Evolutionary conservation across 2,329 filamentous ascomycete genomes (phyloP), one percentile per base, ranked within the genome.

Genomic region (Chaetomiaceae sp.): DNA sequence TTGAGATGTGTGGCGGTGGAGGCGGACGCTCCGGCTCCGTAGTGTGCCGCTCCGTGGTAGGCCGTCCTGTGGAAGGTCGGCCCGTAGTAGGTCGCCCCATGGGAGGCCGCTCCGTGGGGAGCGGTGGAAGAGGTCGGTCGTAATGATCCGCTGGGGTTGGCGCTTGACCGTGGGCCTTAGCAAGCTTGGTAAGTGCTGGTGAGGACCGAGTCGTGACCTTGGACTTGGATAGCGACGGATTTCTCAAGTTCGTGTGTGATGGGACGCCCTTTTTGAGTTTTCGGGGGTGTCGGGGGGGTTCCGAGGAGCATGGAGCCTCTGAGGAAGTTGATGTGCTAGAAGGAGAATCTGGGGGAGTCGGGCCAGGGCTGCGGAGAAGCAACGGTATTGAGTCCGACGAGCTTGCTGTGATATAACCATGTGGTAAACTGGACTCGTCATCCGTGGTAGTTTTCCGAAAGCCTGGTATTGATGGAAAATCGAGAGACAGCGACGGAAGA

Each of bases 1-100:
- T 71, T 2, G 76, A 79, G 29, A 72, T 62, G 34, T 65, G 64
- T 11, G 60, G 59, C 18, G 54, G 58, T 14, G 49, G 16, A 5
- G 37, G 27, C 3, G 40, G 34, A 8, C 33, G 32, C 6, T 33
- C 9, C 9, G 25, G 25, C 9, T 27, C n/a, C n/a, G n/a, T n/a
- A n/a, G n/a, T n/a, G n/a, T n/a, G n/a, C n/a, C n/a, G n/a, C n/a
- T n/a, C n/a, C n/a, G n/a, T n/a, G n/a, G n/a, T n/a, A n/a, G n/a
- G n/a, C n/a, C n/a, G n/a, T n/a, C n/a, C n/a, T n/a, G n/a, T n/a
- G n/a, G n/a, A n/a, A n/a, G n/a, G n/a, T n/a, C n/a, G n/a, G n/a
- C n/a, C n/a, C n/a, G n/a, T n/a, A n/a, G n/a, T n/a, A n/a, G n/a
- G n/a, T n/a, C n/a, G n/a, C n/a, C n/a, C n/a, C n/a, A n/a, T n/a